Percentiles rank a stretch among this genome's conserved stretches.
These are phyloP conservation scores for Gillenia trifoliata DNA, from an alignment of 306 rosid species.

Conservation along the genomic window DNA sequence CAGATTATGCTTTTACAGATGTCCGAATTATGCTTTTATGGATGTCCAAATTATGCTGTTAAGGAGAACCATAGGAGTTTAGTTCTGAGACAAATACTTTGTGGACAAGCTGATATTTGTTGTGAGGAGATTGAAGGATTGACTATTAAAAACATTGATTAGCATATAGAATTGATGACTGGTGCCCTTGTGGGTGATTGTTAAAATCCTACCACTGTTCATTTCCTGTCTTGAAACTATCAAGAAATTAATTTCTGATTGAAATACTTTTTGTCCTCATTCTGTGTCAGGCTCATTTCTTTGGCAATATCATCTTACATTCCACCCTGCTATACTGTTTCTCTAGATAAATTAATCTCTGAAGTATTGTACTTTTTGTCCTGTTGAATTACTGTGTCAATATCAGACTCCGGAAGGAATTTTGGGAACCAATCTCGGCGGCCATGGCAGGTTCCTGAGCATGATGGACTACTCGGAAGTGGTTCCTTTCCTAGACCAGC, in stretches of 20 bases:
- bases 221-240: neutral
- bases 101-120: neutral
- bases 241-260: neutral
- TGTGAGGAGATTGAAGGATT: neutral
- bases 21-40: neutral
- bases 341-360: conserved; percentile 12
- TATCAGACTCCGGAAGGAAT: conserved; percentile 68
- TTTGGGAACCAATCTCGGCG: conserved; percentile 62
- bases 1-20: neutral
- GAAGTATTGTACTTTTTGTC: conserved; percentile 5
- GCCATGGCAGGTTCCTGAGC: conserved; percentile 87
- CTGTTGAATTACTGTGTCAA: conserved; percentile 21
- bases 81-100: neutral
- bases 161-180: neutral
- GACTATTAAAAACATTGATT: neutral
- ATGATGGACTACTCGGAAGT: conserved; percentile 98
- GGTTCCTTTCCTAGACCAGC: conserved; percentile 92
- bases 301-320: neutral
- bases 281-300: neutral
- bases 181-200: neutral
- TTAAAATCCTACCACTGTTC: neutral
- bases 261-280: neutral
- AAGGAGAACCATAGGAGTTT: neutral
- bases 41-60: neutral
- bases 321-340: conserved; percentile 11